Evolutionary conservation across 192 early-diverging fungal genomes (phyloP), one percentile per base, ranked within the genome.

Genomic region (Jimgerdemannia flammicorona): DNA sequence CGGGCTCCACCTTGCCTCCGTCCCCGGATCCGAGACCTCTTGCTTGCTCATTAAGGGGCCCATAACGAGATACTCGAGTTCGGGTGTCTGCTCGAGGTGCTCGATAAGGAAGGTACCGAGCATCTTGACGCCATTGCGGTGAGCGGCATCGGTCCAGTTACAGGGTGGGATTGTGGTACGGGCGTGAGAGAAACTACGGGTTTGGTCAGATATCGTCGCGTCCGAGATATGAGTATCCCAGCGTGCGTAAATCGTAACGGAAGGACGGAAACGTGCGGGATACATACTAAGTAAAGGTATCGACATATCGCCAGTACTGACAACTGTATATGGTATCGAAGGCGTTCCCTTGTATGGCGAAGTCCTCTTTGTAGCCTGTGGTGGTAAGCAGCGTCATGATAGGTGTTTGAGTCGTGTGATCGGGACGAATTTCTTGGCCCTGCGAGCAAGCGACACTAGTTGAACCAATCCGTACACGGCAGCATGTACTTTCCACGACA

Each of bases 101-200:
- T 92, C 91, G 1, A 87, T 84, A 43, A 92, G 86, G 63, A 91
- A 85, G 3, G 89, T 92, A n/a, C 85, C 90, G 17, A 91, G 77
- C 39, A 80, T 74, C 6, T 77, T 72, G 3, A 90, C 85, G 40
- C 88, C 88, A 72, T 92, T 92, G 43, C 84, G 77, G 72, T 92
- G 91, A 8, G 83, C 82, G 0, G 88, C 87, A 65, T 91, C 89
- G 0, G 84, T 89, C 90, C 90, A 92, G 41, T 80, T 78, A 0
- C 79, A 77, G 3, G 91, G 91, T 0, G 91, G 91, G 29, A 93
- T 86, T 6, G 90, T 67, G 18, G 90, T 74, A 4, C 88, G 83
- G 29, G 78, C 43, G 73, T 92, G 91, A 0, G 83, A 85, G 76
- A 92, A 92, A 75, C 82, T 79, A 10, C 7, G 64, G 66, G 40